Evolutionary conservation across 495 filamentous ascomycete genomes (phyloP).

Genomic region (Aspergillus biplanus): DNA sequence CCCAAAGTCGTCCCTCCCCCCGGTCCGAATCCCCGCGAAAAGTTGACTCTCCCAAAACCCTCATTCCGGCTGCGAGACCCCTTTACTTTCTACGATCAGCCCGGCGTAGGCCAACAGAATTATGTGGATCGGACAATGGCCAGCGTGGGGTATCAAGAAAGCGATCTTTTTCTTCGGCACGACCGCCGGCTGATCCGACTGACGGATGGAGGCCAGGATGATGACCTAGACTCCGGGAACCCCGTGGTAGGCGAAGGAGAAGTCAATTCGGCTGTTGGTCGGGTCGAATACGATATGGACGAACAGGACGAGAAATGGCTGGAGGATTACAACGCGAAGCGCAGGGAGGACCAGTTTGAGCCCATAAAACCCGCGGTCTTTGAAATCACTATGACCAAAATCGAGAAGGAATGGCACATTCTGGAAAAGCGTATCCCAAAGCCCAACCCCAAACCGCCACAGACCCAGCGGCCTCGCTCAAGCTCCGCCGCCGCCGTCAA

Average conservation of each 20-base stretch:
- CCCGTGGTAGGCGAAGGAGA: constrained; percentile 65
- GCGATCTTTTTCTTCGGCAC: constrained; percentile 80
- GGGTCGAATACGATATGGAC: constrained; percentile 99
- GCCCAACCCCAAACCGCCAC: constrained; percentile 90
- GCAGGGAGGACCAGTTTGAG: constrained; percentile 71
- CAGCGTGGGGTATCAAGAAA: constrained; percentile 92
- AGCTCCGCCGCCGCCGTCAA: constrained; percentile 92
- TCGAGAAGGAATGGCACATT: constrained; percentile 97
- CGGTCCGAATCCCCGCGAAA: constrained; percentile 68
- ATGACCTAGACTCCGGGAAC: constrained; percentile 73
- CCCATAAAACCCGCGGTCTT: constrained; percentile 90
- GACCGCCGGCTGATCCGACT: constrained; percentile 77
- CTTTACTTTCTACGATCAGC: constrained; percentile 64
- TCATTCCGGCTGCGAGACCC: constrained; percentile 60
- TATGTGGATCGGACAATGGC: constrained; percentile 92
- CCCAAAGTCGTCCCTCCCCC: constrained; percentile 64
- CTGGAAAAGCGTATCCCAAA: constrained; percentile 96
- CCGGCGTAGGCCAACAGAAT: constrained; percentile 61
- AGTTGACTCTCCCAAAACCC: constrained; percentile 66
- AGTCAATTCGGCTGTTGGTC: constrained; percentile 61
- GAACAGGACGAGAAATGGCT: constrained; percentile 98
- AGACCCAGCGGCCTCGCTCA: constrained; percentile 86
- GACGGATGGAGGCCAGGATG: constrained; percentile 76
- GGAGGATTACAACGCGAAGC: constrained; percentile 75
- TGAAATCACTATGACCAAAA: constrained; percentile 97